Evolutionary conservation across 768 basidiomycete species (phyloP), one percentile per base, ranked within the genome.

Genomic region (Lentinula guzmanii): DNA sequence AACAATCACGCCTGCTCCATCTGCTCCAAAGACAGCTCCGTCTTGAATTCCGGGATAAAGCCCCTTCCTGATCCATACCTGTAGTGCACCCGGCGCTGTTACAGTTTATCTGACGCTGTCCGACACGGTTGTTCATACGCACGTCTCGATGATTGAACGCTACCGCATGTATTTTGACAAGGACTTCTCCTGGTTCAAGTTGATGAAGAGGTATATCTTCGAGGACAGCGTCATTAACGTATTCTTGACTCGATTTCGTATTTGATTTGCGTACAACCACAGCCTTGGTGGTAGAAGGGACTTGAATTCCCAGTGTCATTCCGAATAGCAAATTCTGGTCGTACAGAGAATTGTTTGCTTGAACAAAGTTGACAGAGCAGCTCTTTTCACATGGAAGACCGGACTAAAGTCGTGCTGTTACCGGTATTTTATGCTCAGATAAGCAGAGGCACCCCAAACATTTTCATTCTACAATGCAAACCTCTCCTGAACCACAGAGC

Each of bases 101-200:
- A 10, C n/a, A 39, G 15, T 15, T 50, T 2, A 41, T 13, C 18
- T 34, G 31, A n/a, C 11, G 24, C 28, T 13, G 13, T 39, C 13
- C 31, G 11, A 41, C 46, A 35, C 56, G 21, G 67, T 69, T 54
- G 13, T 5, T 15, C 31, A 41, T 24, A 56, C 55, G 24, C 62
- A 89, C 89, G 66, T 91, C 91, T 67, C 87, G 79, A 67, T 86
- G 91, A 69, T 94, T 94, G 76, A 90, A 90, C 15, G 82, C 85
- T 0, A 79, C 89, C 13, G 91, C 89, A 18, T 74, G 77, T 56
- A 91, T 82, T 70, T 80, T 83, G 8, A 92, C 86, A 7, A 90
- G 76, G 0, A 92, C 70, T 70, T 92, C 77, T 2, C 83, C 87
- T 0, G 70, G 62, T 61, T 81, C 75, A 59, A 90, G 76, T 7